These are phyloP conservation scores for Lactarius deliciosus DNA, from an alignment of 768 basidiomycete genomes.

Conservation along the genomic window DNA sequence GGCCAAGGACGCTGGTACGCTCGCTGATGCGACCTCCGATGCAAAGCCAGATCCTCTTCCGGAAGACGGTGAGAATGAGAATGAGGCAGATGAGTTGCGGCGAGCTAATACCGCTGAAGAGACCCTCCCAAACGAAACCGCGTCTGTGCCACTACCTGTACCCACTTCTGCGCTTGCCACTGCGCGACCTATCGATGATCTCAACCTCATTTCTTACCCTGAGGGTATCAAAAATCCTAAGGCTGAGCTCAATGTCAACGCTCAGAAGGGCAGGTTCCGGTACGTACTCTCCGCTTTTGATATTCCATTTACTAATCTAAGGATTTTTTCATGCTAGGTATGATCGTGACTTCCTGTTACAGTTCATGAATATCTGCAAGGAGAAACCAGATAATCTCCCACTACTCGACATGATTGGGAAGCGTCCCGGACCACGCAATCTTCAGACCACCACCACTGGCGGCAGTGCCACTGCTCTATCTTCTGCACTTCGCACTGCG, in stretches of 20 bases:
- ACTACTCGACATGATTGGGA: conserved; percentile 81
- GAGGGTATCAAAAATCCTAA: conserved; percentile 79
- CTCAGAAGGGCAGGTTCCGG: conserved; percentile 88
- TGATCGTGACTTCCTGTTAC: conserved; percentile 94
- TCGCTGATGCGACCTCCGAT: conserved; percentile 33
- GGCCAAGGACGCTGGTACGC: conserved; percentile 33
- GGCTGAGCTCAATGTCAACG: conserved; percentile 79
- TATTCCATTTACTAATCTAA: neutral
- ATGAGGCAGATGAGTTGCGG: conserved; percentile 34
- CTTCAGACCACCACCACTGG: conserved; percentile 53
- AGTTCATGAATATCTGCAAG: conserved; percentile 93
- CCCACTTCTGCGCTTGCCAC: conserved; percentile 65
- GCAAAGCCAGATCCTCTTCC: conserved; percentile 31
- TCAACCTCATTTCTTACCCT: conserved; percentile 76
- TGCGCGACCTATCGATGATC: conserved; percentile 83
- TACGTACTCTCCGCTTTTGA: conserved; percentile 35
- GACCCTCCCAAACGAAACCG: neutral
- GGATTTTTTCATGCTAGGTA: conserved; percentile 53
- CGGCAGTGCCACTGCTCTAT: conserved; percentile 46
- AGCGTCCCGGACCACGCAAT: conserved; percentile 72
- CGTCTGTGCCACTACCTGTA: conserved; percentile 2
- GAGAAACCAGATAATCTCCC: conserved; percentile 93
- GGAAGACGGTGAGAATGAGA: conserved; percentile 49
- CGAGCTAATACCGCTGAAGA: neutral
- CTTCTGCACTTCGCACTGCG: conserved; percentile 78